phyloP scores from a whole-genome alignment of 2,329 filamentous ascomycete species.

The Calonectria honghensis region DNA sequence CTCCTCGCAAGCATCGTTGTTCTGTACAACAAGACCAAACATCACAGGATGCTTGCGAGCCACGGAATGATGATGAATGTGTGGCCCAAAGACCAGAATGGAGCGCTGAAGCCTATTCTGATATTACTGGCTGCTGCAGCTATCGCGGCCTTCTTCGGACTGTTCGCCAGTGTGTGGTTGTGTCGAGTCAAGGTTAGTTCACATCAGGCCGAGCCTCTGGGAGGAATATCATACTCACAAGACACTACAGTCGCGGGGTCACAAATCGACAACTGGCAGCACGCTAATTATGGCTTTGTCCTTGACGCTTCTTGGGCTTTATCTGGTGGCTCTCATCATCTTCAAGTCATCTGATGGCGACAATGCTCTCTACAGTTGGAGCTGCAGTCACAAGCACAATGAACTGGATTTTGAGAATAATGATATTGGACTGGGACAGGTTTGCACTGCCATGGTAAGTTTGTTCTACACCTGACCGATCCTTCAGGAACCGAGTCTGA shows the following conservation, averaged over 20 bases:
- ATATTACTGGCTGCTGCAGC: background rate
- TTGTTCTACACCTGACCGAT: background rate
- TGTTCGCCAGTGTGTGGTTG: background rate
- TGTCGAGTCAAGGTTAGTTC: background rate
- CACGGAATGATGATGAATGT: background rate
- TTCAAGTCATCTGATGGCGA: background rate
- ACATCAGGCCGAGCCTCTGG: background rate
- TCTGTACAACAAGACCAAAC: background rate
- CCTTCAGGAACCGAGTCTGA: background rate
- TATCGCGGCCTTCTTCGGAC: background rate
- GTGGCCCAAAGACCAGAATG: background rate
- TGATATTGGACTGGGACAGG: background rate
- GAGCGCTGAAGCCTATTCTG: background rate
- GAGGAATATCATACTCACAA: background rate
- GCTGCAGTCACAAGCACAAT: background rate
- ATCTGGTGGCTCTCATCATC: background rate
- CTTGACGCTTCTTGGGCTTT: background rate
- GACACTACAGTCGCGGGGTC: background rate
- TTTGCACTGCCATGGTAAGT: background rate
- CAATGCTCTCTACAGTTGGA: background rate
- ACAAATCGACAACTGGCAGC: background rate
- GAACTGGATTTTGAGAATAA: background rate
- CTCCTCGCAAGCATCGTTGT: background rate
- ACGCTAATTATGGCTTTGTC: background rate
- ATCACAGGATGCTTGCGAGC: background rate